Conservation (phyloP, 306 rosid genomes). For the Canavalia gladiata region DNA sequence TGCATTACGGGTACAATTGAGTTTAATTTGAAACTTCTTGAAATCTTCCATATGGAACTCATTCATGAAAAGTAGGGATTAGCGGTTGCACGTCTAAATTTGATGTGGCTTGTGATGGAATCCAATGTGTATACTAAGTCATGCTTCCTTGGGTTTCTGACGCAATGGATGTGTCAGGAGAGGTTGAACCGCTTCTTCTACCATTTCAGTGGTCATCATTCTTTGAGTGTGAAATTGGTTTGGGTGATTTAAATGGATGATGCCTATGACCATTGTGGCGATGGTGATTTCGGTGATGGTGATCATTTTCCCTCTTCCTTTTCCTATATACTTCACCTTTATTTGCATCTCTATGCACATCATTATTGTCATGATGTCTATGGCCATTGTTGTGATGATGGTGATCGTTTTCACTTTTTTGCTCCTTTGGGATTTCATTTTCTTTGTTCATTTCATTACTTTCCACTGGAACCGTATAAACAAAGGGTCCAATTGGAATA, state of each 20-base stretch:
- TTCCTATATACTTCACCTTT: constrained; percentile 46
- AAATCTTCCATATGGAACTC: too few relatives aligned
- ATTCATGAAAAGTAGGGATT: too few relatives aligned
- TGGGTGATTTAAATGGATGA: constrained; percentile 52
- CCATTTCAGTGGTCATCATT: constrained; percentile 26
- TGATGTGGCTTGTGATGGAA: too few relatives aligned
- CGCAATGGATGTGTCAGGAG: constrained; percentile 57
- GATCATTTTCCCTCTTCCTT: constrained; percentile 53
- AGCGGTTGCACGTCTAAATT: too few relatives aligned
- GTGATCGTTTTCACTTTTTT: constrained; percentile 52
- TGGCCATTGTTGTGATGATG: constrained; percentile 35
- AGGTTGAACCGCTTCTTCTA: neutral
- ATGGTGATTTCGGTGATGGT: constrained; percentile 40
- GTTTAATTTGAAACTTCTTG: too few relatives aligned
- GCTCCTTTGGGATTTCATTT: constrained; percentile 46
- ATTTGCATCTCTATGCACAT: constrained; percentile 11
- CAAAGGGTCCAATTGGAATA: constrained; percentile 73
- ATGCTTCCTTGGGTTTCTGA: constrained; percentile 49
- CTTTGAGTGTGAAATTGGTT: constrained; percentile 45
- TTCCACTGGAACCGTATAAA: constrained; percentile 67
- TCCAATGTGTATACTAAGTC: constrained; percentile 11
- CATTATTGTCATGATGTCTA: constrained; percentile 17
- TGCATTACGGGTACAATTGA: too few relatives aligned
- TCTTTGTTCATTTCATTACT: constrained; percentile 29
- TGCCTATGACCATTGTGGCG: constrained; percentile 41